Conservation (phyloP, 257 asterid species). For the Eucommia ulmoides region DNA sequence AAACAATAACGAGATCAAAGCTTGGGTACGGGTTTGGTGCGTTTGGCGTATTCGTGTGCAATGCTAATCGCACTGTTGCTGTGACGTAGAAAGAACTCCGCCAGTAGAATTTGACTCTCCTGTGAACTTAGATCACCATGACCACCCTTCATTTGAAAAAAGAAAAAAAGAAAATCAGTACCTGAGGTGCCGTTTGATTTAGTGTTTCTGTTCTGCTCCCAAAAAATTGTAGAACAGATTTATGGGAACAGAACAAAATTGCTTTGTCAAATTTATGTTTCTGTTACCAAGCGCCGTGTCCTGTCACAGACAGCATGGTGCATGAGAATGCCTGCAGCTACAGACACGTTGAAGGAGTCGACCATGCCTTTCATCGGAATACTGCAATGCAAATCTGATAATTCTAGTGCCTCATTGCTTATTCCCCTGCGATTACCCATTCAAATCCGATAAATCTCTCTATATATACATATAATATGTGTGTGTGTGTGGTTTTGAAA, state of each 20-base stretch:
- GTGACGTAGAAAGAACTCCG: conserved; percentile 89
- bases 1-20: too few relatives aligned
- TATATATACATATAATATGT: too few relatives aligned
- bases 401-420: conserved; percentile 69
- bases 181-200: background rate
- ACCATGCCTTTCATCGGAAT: conserved; percentile 98
- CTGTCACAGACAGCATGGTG: conserved; percentile 85
- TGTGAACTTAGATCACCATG: conserved; percentile 70
- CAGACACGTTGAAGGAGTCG: conserved; percentile 92
- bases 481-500: too few relatives aligned
- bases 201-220: background rate
- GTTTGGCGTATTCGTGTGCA: conserved; percentile 52
- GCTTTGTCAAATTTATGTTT: background rate
- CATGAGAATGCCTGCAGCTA: conserved; percentile 95
- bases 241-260: background rate
- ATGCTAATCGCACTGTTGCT: conserved; percentile 40
- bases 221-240: background rate
- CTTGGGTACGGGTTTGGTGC: conserved; percentile 32
- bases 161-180: background rate
- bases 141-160: conserved; percentile 40
- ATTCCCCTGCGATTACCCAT: conserved; percentile 55
- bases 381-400: conserved; percentile 77
- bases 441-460: too few relatives aligned
- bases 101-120: conserved; percentile 69
- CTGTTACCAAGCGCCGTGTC: conserved; percentile 30